phyloP scores from a whole-genome alignment of 139 green algal genomes.

The Picochlorum costavermella region DNA sequence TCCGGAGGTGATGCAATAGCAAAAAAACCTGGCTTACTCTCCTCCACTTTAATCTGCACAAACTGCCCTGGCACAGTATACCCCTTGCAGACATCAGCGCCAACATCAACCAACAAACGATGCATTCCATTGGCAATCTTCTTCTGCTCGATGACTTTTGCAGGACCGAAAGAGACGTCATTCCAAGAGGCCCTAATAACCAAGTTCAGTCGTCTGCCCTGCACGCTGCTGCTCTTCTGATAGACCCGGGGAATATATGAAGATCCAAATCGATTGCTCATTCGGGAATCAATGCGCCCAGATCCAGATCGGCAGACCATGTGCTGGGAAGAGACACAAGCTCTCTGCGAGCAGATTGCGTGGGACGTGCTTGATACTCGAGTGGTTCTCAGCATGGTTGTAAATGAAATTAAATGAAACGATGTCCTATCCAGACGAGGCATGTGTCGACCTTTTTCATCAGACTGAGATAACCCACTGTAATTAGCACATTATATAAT shows the following conservation, averaged over 20 bases:
- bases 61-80: slow-evolving; percentile 84
- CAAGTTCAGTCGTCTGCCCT: not conserved
- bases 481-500: no score
- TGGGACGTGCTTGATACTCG: no score
- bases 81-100: slow-evolving; percentile 26
- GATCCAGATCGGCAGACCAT: not conserved
- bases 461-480: no score
- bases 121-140: slow-evolving; percentile 36
- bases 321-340: not conserved
- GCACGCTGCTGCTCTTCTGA: not conserved
- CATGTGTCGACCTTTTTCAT: no score
- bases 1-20: slow-evolving; percentile 78
- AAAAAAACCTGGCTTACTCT: slow-evolving; percentile 76
- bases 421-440: no score
- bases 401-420: no score
- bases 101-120: slow-evolving; percentile 51
- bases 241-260: no score
- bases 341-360: not conserved
- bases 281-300: not conserved
- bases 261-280: not conserved
- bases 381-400: no score
- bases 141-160: slow-evolving; percentile 4
- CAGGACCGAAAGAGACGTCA: not conserved
- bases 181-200: not conserved
- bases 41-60: slow-evolving; percentile 53